A percentile compares a stretch with the other conserved stretches of the same genome.
These are phyloP conservation scores for Ophiocordyceps sinensis DNA, from an alignment of 2,329 filamentous ascomycete species.

Conservation along the genomic window DNA sequence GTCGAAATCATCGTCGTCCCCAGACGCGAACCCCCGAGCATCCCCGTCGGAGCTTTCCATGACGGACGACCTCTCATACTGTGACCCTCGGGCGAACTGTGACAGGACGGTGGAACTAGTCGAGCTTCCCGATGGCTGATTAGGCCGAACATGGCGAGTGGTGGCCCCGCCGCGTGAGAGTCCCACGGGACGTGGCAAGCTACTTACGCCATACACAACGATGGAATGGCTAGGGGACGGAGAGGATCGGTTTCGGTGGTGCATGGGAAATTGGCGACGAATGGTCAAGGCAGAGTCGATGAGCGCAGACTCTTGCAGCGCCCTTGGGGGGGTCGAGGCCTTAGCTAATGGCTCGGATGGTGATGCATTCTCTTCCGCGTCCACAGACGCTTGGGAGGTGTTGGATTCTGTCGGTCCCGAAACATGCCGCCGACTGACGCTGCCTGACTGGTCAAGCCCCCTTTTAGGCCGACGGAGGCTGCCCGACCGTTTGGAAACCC, in stretches of 20 bases:
- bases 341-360: neutral
- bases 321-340: slow-evolving; percentile 3
- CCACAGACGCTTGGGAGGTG: slow-evolving; percentile 12
- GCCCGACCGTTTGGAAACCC: slow-evolving; percentile 38
- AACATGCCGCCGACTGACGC: slow-evolving; percentile 33
- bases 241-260: slow-evolving; percentile 35
- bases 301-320: slow-evolving; percentile 4
- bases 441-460: slow-evolving; percentile 22
- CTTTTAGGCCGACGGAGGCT: slow-evolving; percentile 43
- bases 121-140: slow-evolving; percentile 28
- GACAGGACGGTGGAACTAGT: slow-evolving; percentile 28
- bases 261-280: slow-evolving; percentile 10
- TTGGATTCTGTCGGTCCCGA: slow-evolving; percentile 30
- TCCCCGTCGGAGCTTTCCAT: slow-evolving; percentile 58
- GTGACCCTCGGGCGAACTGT: slow-evolving; percentile 15
- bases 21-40: slow-evolving; percentile 46
- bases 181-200: slow-evolving; percentile 25
- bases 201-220: slow-evolving; percentile 32
- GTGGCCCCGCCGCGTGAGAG: slow-evolving; percentile 18
- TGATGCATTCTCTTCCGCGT: slow-evolving; percentile 4
- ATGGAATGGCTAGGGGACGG: slow-evolving; percentile 32
- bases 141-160: slow-evolving; percentile 20
- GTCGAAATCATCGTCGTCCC: slow-evolving; percentile 66
- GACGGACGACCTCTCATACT: slow-evolving; percentile 34
- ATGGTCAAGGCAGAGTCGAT: slow-evolving; percentile 6